Evolutionary conservation across 148 eudicot species (phyloP).

Genomic region (Rhododendron molle): DNA sequence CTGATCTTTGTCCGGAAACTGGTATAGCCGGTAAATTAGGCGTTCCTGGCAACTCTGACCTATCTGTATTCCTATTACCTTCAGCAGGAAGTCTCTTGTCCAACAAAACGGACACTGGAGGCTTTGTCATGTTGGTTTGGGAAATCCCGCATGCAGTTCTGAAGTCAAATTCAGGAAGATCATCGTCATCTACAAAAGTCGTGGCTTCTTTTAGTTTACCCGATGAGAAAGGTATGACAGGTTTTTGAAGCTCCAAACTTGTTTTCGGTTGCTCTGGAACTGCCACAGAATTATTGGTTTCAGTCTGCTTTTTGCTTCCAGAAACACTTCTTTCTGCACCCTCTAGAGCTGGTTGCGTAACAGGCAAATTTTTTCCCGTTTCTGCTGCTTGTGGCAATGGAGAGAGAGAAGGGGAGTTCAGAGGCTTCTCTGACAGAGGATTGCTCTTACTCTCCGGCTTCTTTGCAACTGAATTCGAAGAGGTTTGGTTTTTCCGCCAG

Average conservation of each 20-base stretch:
- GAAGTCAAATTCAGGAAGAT: constrained; percentile 82
- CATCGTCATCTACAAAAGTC: constrained; percentile 45
- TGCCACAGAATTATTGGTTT: constrained; percentile 7
- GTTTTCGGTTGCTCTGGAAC: constrained; percentile 20
- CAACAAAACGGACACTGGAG: constrained; percentile 11
- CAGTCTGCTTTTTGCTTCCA: constrained; percentile 20
- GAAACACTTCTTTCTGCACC: constrained; percentile 9
- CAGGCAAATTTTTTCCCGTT: constrained; percentile 14
- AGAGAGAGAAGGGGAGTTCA: constrained; percentile 27
- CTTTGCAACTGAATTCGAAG: constrained; percentile 30
- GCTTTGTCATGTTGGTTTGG: constrained; percentile 13
- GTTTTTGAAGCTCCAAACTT: constrained; percentile 24
- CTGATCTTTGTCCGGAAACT: constrained; percentile 22
- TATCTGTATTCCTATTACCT: not conserved
- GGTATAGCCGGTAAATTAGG: not conserved
- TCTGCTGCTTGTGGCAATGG: constrained; percentile 10
- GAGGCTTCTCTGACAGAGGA: constrained; percentile 19
- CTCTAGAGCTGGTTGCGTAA: constrained; percentile 20
- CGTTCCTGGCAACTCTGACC: not conserved
- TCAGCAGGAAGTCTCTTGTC: constrained; percentile 8
- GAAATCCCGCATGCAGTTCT: constrained; percentile 25
- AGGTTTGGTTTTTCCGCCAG: constrained; percentile 48
- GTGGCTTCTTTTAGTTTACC: constrained; percentile 16
- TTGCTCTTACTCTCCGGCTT: constrained; percentile 19
- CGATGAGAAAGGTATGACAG: constrained; percentile 1